Conservation (phyloP, 345 rosid species). For the Nephelium lappaceum region DNA sequence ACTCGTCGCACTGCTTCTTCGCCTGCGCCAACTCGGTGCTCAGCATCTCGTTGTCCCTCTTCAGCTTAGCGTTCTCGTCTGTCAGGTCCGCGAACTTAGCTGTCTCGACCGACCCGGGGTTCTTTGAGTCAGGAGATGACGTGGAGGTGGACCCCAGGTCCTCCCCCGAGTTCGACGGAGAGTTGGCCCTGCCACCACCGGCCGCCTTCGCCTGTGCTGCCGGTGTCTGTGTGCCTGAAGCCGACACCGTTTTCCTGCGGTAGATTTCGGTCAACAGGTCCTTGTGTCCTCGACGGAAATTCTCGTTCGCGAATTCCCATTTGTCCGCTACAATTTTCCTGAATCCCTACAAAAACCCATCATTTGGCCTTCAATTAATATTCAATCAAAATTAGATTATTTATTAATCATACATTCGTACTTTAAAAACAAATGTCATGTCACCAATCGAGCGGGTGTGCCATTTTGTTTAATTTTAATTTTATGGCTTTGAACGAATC, state of each 20-base stretch:
- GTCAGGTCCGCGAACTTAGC: conserved; percentile 56
- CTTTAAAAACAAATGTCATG: too few relatives aligned
- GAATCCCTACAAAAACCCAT: conserved; percentile 50
- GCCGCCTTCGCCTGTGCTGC: conserved; percentile 25
- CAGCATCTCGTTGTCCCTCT: conserved; percentile 62
- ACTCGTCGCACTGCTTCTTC: conserved; percentile 76
- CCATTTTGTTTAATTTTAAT: neutral
- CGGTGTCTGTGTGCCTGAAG: conserved; percentile 18
- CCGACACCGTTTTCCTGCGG: conserved; percentile 58
- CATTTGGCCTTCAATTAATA: neutral
- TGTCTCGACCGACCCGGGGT: conserved; percentile 72
- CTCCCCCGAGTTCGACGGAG: conserved; percentile 73
- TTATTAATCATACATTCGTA: too few relatives aligned
- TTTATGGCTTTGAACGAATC: neutral
- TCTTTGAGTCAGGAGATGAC: conserved; percentile 75
- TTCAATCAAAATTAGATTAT: neutral
- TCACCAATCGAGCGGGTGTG: too few relatives aligned
- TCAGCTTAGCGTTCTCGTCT: conserved; percentile 87
- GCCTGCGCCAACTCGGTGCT: conserved; percentile 79
- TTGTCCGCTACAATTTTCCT: conserved; percentile 79
- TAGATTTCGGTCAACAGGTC: conserved; percentile 55
- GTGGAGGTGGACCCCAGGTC: conserved; percentile 80
- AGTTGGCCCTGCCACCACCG: conserved; percentile 23
- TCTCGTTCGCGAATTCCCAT: conserved; percentile 85
- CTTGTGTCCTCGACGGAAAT: conserved; percentile 59